A percentile compares a stretch with the other conserved stretches of the same genome.
Evolutionary conservation across 495 filamentous ascomycete species (phyloP).

Genomic region (Cryomyces antarcticus): DNA sequence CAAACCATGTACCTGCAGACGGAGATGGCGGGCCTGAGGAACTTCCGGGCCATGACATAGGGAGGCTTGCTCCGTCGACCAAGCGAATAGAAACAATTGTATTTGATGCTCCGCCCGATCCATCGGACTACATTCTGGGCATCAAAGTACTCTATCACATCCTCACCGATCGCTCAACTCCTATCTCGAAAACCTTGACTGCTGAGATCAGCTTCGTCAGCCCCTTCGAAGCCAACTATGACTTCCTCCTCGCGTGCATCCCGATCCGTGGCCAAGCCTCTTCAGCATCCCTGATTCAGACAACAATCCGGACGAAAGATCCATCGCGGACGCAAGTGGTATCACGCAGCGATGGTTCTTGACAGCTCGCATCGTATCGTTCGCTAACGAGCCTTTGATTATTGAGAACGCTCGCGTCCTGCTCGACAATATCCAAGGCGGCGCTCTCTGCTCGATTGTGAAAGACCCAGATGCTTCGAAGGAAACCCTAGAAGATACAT

Average conservation of each 20-base stretch:
- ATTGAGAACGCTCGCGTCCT: slow-evolving; percentile 42
- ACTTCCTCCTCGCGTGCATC: slow-evolving; percentile 55
- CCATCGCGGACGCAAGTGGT: slow-evolving; percentile 23
- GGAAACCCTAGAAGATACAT: slow-evolving; percentile 1
- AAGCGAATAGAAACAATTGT: slow-evolving; percentile 25
- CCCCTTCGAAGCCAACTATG: slow-evolving; percentile 78
- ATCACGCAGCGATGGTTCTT: slow-evolving; percentile 64
- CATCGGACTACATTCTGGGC: slow-evolving; percentile 47
- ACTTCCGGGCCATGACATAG: slow-evolving; percentile 6
- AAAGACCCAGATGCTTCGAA: slow-evolving; percentile 19
- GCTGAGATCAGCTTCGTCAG: slow-evolving; percentile 50
- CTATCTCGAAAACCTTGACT: slow-evolving; percentile 48
- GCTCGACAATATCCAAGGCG: slow-evolving; percentile 33
- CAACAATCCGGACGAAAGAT: slow-evolving; percentile 3
- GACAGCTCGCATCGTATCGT: slow-evolving; percentile 50
- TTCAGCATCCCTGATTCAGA: slow-evolving; percentile 35
- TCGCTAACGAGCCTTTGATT: slow-evolving; percentile 47
- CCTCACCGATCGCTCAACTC: slow-evolving; percentile 61
- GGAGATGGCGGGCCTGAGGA: not conserved
- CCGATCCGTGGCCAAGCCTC: slow-evolving; percentile 65
- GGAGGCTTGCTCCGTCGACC: slow-evolving; percentile 21
- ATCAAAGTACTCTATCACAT: slow-evolving; percentile 59
- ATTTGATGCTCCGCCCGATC: slow-evolving; percentile 24
- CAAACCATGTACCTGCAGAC: not conserved
- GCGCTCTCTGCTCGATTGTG: slow-evolving; percentile 24